Percentiles rank a stretch among this genome's conserved stretches.
phyloP scores from a whole-genome alignment of 2,329 filamentous ascomycete genomes.

The Botrytis byssoidea region DNA sequence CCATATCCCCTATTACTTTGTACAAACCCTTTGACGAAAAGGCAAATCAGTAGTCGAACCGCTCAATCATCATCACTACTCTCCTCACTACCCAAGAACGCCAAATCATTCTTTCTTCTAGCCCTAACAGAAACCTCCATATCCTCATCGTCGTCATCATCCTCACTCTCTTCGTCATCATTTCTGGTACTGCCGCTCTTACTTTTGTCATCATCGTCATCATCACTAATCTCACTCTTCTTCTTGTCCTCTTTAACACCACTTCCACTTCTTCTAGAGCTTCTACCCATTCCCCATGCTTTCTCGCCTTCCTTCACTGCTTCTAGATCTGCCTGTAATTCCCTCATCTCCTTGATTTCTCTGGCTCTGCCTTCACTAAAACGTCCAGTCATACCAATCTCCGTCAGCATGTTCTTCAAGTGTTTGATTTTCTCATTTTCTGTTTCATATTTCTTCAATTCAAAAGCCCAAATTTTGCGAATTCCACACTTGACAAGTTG shows the following conservation, averaged over 20 bases:
- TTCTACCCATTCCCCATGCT: slow-evolving; percentile 63
- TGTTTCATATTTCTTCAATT: slow-evolving; percentile 71
- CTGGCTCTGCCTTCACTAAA: slow-evolving; percentile 82
- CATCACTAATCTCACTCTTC: slow-evolving; percentile 37
- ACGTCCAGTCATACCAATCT: slow-evolving; percentile 83
- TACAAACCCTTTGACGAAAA: not conserved
- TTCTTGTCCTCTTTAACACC: slow-evolving; percentile 29
- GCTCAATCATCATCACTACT: slow-evolving; percentile 44
- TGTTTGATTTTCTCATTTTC: slow-evolving; percentile 82
- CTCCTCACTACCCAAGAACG: slow-evolving; percentile 68
- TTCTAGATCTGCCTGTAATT: slow-evolving; percentile 80
- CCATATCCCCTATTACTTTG: not conserved
- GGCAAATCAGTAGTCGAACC: not conserved
- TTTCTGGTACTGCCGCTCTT: slow-evolving; percentile 21
- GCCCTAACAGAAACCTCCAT: slow-evolving; percentile 12
- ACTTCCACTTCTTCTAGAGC: slow-evolving; percentile 39
- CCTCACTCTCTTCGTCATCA: slow-evolving; percentile 34
- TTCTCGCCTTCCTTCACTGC: slow-evolving; percentile 79
- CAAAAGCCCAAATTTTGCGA: slow-evolving; percentile 85
- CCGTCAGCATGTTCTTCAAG: slow-evolving; percentile 73
- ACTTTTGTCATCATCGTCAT: slow-evolving; percentile 19
- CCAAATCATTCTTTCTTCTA: slow-evolving; percentile 47
- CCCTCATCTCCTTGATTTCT: slow-evolving; percentile 82
- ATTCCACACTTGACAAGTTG: slow-evolving; percentile 89
- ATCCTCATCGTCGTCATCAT: slow-evolving; percentile 25